Evolutionary conservation across 495 filamentous ascomycete species (phyloP), one percentile per base, ranked within the genome.

Genomic region (Aspergillus mulundensis): DNA sequence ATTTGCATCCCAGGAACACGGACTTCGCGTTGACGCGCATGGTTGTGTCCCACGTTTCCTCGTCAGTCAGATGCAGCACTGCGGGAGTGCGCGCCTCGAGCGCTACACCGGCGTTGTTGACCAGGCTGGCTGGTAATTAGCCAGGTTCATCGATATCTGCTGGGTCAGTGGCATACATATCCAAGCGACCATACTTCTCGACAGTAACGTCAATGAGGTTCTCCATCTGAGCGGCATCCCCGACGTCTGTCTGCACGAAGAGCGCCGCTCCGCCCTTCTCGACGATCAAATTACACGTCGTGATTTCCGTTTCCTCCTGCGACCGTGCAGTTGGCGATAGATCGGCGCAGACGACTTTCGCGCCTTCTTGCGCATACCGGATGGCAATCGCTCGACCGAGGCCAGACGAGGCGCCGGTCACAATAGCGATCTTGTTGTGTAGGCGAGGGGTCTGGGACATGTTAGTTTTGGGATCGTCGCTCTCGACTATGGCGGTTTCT

Each of bases 41-140:
- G 2, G 69, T 70, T 5, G 28, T 58, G 40, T 82, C 76, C 58
- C 64, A 82, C 1, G 59, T 55, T 44, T 77, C 72, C 39, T 77
- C 72, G 2, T 50, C 54, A 7, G 66, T 66, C 23, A 73, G 62
- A 56, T 79, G 73, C 32, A 36, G 18, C 12, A 78, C 42, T 11
- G 50, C 43, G 0, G 67, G 66, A 4, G 41, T 30, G 0, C 30
- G 49, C 42, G 54, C 60, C 30, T 67, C 57, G n/a, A 60, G 20
- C 11, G 30, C 41, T 2, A 78, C 69, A 10, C 79, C 81, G 12
- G 79, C 80, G 58, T 84, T 82, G 56, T 81, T 82, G 40, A 79
- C 70, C 60, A 84, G 66, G 14, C 73, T 78, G 47, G 20, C 7
- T 23, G 36, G 3, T n/a, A 1, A 30, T 20, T 7, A 39, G 48